Conservation (phyloP, 352 stramenopile genomes). For the Phytopythium chamaehyphon region DNA sequence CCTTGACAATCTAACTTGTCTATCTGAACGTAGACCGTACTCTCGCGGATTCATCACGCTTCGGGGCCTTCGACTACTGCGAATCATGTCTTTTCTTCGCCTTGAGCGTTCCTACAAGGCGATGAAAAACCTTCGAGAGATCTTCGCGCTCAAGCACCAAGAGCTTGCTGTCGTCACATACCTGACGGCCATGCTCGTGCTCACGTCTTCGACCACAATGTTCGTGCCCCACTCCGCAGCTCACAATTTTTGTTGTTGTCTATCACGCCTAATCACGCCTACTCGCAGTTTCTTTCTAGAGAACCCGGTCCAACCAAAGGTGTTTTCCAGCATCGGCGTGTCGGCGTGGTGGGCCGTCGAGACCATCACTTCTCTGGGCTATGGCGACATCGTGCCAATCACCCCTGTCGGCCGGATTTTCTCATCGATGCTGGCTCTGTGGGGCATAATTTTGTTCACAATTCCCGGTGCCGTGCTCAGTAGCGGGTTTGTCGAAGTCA, state of each 20-base stretch:
- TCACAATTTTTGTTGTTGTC: no score
- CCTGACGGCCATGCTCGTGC: slow-evolving; percentile 70
- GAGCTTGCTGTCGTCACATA: slow-evolving; percentile 80
- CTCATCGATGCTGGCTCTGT: slow-evolving; percentile 69
- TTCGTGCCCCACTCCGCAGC: slow-evolving; percentile 25
- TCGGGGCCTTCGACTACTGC: slow-evolving; percentile 61
- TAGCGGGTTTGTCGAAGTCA: slow-evolving; percentile 79
- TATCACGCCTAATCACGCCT: not conserved
- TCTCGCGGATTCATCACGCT: slow-evolving; percentile 62
- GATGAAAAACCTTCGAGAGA: slow-evolving; percentile 70
- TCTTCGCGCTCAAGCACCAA: slow-evolving; percentile 70
- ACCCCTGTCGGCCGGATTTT: slow-evolving; percentile 63
- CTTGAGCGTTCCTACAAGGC: slow-evolving; percentile 76
- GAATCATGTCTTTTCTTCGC: slow-evolving; percentile 79
- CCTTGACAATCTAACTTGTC: not conserved
- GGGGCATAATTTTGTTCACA: slow-evolving; percentile 85
- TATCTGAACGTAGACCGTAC: not conserved
- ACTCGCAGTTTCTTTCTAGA: slow-evolving; percentile 70
- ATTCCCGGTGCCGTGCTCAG: slow-evolving; percentile 79
- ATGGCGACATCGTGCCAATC: slow-evolving; percentile 81
- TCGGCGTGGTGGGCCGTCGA: slow-evolving; percentile 79
- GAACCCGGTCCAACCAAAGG: slow-evolving; percentile 59
- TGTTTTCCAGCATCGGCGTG: slow-evolving; percentile 75
- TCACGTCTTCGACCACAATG: slow-evolving; percentile 83
- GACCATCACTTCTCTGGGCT: slow-evolving; percentile 85